Conservation (phyloP, 306 rosid species). For the Benincasa hispida region DNA sequence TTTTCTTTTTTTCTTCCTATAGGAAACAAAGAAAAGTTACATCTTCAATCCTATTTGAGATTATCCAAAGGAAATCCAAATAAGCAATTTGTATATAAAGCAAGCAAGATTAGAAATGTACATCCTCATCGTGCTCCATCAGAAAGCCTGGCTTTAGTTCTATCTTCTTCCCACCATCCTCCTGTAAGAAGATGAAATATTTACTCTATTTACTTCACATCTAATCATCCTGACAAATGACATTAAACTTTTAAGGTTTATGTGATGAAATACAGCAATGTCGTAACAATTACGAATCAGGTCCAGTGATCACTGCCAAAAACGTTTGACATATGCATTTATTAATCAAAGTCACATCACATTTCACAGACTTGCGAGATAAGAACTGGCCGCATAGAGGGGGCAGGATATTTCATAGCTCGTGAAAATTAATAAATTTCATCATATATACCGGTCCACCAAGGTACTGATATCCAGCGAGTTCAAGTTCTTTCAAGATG, state of each 20-base stretch:
- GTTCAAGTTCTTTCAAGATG: slow-evolving; percentile 95
- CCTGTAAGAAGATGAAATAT: slow-evolving; percentile 28
- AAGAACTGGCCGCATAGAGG: background rate
- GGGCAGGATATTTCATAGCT: background rate
- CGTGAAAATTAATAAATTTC: background rate
- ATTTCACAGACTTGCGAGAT: background rate
- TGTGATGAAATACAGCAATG: background rate
- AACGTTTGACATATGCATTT: background rate
- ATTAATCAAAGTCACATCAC: background rate
- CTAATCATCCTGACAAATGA: background rate
- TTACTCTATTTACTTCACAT: background rate
- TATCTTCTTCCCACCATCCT: slow-evolving; percentile 84
- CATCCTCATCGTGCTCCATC: slow-evolving; percentile 87
- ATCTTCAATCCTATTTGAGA: background rate
- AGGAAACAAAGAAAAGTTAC: background rate
- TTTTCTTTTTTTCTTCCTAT: no score
- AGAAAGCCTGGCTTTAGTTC: slow-evolving; percentile 89
- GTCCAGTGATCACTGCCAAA: background rate
- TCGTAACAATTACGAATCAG: background rate
- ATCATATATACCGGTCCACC: slow-evolving; percentile 81
- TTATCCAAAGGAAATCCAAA: background rate
- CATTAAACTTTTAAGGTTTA: background rate
- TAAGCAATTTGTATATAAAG: background rate
- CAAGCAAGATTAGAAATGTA: slow-evolving; percentile 25
- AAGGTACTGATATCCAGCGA: slow-evolving; percentile 85